Conservation (phyloP, 805 yeast species). For the Candida takata region DNA sequence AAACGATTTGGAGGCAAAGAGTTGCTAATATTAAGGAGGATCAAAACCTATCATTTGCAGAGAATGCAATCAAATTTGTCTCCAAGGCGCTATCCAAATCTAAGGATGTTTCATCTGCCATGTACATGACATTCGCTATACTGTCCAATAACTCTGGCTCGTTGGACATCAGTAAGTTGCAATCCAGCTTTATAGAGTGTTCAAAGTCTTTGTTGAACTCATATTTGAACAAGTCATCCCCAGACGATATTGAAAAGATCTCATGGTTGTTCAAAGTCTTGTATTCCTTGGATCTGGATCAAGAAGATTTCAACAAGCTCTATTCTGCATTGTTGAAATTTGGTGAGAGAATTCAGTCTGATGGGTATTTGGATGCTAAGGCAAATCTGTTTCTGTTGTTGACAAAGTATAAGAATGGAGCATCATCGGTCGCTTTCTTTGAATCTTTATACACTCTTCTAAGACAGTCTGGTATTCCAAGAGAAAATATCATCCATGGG, state of each 20-base stretch:
- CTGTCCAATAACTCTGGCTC: slow-evolving; percentile 1
- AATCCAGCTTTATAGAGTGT: slow-evolving; percentile 6
- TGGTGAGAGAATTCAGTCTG: slow-evolving; percentile 9
- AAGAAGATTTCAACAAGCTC: slow-evolving; percentile 7
- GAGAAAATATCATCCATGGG: slow-evolving; percentile 17
- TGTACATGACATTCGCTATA: slow-evolving; percentile 14
- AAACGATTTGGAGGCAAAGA: slow-evolving; percentile 34
- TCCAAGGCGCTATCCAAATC: slow-evolving; percentile 9
- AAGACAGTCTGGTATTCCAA: slow-evolving; percentile 20
- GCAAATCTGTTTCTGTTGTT: slow-evolving; percentile 25
- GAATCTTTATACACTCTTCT: slow-evolving; percentile 30
- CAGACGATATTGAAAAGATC: neutral
- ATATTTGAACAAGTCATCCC: neutral
- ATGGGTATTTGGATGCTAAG: slow-evolving; percentile 13
- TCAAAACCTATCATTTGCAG: slow-evolving; percentile 21
- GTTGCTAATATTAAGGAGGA: slow-evolving; percentile 31
- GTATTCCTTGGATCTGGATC: slow-evolving; percentile 14
- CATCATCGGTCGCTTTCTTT: slow-evolving; percentile 21
- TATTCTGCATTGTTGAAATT: slow-evolving; percentile 7
- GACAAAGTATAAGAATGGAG: slow-evolving; percentile 15
- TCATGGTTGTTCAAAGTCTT: slow-evolving; percentile 29
- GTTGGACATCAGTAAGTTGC: slow-evolving; percentile 2
- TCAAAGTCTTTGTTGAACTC: slow-evolving; percentile 6
- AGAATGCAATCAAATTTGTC: slow-evolving; percentile 12
- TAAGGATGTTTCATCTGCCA: slow-evolving; percentile 5